phyloP scores from a whole-genome alignment of 2,329 filamentous ascomycete species.

The Tolypocladium album region DNA sequence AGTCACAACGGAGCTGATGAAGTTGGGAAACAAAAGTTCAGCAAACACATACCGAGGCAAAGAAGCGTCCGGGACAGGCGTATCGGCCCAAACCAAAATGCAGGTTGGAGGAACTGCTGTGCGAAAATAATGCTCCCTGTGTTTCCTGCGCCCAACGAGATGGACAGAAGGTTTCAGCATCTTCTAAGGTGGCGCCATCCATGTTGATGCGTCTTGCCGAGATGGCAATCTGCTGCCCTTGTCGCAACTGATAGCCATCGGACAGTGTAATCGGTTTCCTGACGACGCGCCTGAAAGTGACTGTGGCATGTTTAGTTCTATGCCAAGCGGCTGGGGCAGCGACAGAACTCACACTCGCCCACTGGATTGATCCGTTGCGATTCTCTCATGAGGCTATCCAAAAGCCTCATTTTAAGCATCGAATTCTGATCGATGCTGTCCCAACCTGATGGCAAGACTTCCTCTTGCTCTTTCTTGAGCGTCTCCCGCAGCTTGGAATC shows the following conservation, averaged over 20 bases:
- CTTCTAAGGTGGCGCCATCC: slow-evolving; percentile 1
- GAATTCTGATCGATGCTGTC: slow-evolving; percentile 5
- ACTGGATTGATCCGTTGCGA: slow-evolving; percentile 9
- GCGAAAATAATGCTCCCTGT: slow-evolving; percentile 1
- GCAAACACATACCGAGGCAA: slow-evolving; percentile 4
- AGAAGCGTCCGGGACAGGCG: slow-evolving; percentile 9
- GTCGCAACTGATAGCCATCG: slow-evolving; percentile 4
- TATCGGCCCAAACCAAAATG: slow-evolving; percentile 9
- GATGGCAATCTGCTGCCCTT: slow-evolving; percentile 6
- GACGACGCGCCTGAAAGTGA: slow-evolving; percentile 8
- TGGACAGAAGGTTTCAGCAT: slow-evolving; percentile 4
- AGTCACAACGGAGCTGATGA: background rate
- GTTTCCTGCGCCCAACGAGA: slow-evolving; percentile 3
- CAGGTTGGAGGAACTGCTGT: slow-evolving; percentile 7
- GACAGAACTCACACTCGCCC: slow-evolving; percentile 4
- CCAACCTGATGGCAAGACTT: slow-evolving; percentile 3
- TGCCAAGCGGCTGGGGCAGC: too few relatives aligned
- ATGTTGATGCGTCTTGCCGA: slow-evolving; percentile 5
- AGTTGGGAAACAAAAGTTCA: background rate
- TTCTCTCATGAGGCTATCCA: slow-evolving; percentile 11
- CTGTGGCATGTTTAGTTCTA: background rate
- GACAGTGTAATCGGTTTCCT: slow-evolving; percentile 5
- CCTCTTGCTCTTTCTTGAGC: slow-evolving; percentile 4
- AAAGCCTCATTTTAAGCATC: slow-evolving; percentile 9
- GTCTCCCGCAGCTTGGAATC: background rate